Evolutionary conservation across 225 moss, liverwort and hornwort species (phyloP).

Genomic region (Physcomitrellopsis africana): DNA sequence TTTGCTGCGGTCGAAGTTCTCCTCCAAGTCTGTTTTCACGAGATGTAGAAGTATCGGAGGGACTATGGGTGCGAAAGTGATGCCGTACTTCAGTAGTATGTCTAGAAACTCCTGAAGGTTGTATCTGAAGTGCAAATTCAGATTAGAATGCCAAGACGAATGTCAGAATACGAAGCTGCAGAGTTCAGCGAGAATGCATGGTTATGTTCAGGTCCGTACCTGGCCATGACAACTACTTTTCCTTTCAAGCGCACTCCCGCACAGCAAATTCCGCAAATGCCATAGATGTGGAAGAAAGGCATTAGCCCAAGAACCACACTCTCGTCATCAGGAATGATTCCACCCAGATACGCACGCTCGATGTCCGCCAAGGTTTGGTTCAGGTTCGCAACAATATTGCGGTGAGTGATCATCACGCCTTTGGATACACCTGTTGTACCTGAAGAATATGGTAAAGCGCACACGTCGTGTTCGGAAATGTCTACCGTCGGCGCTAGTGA

Average conservation of each 20-base stretch:
- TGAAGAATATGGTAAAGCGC: slow-evolving; percentile 87
- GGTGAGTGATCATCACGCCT: slow-evolving; percentile 95
- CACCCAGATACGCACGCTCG: slow-evolving; percentile 38
- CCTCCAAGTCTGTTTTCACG: slow-evolving; percentile 68
- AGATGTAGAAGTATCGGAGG: slow-evolving; percentile 90
- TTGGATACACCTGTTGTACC: slow-evolving; percentile 92
- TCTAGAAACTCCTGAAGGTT: slow-evolving; percentile 55
- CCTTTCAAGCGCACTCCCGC: slow-evolving; percentile 77
- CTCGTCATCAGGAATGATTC: slow-evolving; percentile 34
- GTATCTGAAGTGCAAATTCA: slow-evolving; percentile 32
- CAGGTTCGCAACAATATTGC: slow-evolving; percentile 67
- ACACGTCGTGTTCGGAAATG: slow-evolving; percentile 75
- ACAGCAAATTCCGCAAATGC: slow-evolving; percentile 83
- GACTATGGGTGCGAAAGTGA: slow-evolving; percentile 81
- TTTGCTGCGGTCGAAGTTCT: slow-evolving; percentile 57
- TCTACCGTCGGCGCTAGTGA: slow-evolving; percentile 56
- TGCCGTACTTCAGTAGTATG: slow-evolving; percentile 54
- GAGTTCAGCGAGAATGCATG: not conserved
- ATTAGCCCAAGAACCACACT: slow-evolving; percentile 78
- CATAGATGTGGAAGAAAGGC: slow-evolving; percentile 99
- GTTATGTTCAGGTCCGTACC: slow-evolving; percentile 32
- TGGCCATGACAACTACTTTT: slow-evolving; percentile 85
- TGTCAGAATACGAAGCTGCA: not conserved
- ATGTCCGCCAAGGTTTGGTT: slow-evolving; percentile 68
- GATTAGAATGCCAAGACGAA: too few relatives aligned